Base-by-base conservation (phyloP, 2,329 filamentous ascomycete species). In the Pseudopithomyces maydicus region DNA sequence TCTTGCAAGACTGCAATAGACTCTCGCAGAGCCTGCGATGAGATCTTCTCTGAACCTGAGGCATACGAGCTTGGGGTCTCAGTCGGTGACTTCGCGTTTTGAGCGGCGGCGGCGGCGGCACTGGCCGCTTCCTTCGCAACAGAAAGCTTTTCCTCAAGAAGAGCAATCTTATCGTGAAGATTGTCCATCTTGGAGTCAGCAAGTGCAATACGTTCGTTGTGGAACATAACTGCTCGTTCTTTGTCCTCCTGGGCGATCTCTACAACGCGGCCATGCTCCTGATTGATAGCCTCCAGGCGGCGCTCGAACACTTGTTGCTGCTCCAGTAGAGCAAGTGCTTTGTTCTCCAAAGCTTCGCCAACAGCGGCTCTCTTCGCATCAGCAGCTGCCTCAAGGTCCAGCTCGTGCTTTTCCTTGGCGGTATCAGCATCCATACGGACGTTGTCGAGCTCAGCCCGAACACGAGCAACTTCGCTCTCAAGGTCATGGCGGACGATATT, bases 1-100 rank as follows among this genome's bases (percentile, higher is more conserved):
- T 98, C 94, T 78, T 99, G 95, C 23, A 99, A 82, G 17, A 97
- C 95, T 78, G 96, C 88, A 71, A 99, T 97, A 0, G 93, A 97
- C 77, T 99, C 95, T 29, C 95, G 90, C 32, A 99, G 85, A 6
- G 95, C 95, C 77, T 98, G 94, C 0, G 93, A 91, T 2, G 94
- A 97, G 56, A 97, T 91, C 81, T 90, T 96, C 74, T 95, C 92
- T 0, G 91, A 90, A 3, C 79, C 77, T n/a, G 74, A 29, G 71
- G 66, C 46, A 71, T 73, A 64, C 74, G 62, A 64, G 22, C 61
- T 56, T 45, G 61, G 63, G 26, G 64, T 74, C 43, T 77, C 75
- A 57, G 81, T 72, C 6, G 83, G 82, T 10, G 82, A 80, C 36
- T 79, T 79, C 22, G 72, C 70, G 29, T 75, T 74, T 57, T 83